Evolutionary conservation across 2,329 filamentous ascomycete genomes (phyloP).

Genomic region (Aspergillus neoniger): DNA sequence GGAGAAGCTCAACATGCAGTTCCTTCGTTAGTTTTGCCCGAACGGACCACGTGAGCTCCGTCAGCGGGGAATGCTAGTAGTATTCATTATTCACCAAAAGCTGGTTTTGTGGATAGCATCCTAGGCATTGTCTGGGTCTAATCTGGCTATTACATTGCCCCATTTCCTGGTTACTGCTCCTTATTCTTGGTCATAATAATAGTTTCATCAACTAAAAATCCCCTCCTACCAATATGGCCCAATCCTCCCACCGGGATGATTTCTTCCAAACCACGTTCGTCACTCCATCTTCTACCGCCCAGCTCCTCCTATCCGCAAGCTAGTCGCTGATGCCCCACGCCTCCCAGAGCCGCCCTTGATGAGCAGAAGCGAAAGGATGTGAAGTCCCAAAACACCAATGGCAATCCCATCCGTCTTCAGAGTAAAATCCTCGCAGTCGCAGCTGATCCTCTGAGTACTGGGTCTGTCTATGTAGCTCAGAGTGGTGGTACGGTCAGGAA

Average conservation of each 20-base stretch:
- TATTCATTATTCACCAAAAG: not conserved
- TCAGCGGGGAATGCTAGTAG: not conserved
- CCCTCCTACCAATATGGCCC: conserved; percentile 54
- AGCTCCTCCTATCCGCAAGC: conserved; percentile 11
- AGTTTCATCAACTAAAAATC: not conserved
- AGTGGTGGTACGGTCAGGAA: conserved; percentile 78
- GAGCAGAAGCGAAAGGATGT: conserved; percentile 65
- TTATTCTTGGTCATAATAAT: not conserved
- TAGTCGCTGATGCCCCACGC: conserved; percentile 15
- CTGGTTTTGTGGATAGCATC: not conserved
- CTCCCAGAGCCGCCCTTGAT: conserved; percentile 49
- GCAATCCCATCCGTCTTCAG: conserved; percentile 74
- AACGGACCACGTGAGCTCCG: not conserved
- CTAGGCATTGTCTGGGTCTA: not conserved
- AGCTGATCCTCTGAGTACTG: conserved; percentile 64
- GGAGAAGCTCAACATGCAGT: conserved; percentile 35
- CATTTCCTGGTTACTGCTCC: not conserved
- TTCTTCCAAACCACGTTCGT: conserved; percentile 92
- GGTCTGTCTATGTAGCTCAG: conserved; percentile 76
- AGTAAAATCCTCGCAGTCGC: conserved; percentile 82
- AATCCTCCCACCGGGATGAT: conserved; percentile 71
- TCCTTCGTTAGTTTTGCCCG: conserved; percentile 21
- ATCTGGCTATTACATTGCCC: not conserved
- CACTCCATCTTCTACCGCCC: not conserved
- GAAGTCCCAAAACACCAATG: conserved; percentile 78